Percentiles rank a stretch among this genome's conserved stretches.
phyloP scores from a whole-genome alignment of 1,284 basidiomycete genomes.

The Ceratobasidium papillatum region DNA sequence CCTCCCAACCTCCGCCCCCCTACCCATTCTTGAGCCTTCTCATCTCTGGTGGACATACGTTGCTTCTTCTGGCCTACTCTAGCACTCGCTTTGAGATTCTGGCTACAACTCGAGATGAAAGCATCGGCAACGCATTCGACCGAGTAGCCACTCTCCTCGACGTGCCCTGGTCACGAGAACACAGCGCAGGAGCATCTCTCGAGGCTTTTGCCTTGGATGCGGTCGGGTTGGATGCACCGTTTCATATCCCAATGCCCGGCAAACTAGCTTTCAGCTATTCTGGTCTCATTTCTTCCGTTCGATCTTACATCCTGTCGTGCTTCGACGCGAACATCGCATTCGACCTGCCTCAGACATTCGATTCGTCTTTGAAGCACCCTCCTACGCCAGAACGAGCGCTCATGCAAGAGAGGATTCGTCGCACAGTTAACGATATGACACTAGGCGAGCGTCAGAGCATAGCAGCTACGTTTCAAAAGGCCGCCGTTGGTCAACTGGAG shows the following conservation, averaged over 20 bases:
- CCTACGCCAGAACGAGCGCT: slow-evolving; percentile 25
- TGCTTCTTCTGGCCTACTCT: slow-evolving; percentile 78
- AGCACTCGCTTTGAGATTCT: slow-evolving; percentile 71
- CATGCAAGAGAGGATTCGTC: slow-evolving; percentile 42
- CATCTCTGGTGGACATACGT: slow-evolving; percentile 90
- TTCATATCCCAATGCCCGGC: slow-evolving; percentile 64
- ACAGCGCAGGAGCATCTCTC: slow-evolving; percentile 78
- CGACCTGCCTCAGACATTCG: neutral
- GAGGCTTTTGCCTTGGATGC: slow-evolving; percentile 63
- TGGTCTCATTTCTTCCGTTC: slow-evolving; percentile 71
- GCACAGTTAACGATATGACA: slow-evolving; percentile 33
- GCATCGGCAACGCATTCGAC: slow-evolving; percentile 80
- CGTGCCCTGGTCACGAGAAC: slow-evolving; percentile 63
- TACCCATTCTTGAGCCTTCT: slow-evolving; percentile 91
- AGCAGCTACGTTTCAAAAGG: slow-evolving; percentile 75
- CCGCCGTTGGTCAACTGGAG: slow-evolving; percentile 76
- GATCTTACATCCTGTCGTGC: slow-evolving; percentile 44
- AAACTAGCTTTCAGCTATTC: slow-evolving; percentile 78
- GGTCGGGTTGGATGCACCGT: slow-evolving; percentile 49
- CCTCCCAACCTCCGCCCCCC: slow-evolving; percentile 64
- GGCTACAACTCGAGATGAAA: slow-evolving; percentile 78
- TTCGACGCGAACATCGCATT: slow-evolving; percentile 9
- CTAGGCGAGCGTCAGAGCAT: slow-evolving; percentile 52
- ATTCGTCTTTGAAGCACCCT: slow-evolving; percentile 18
- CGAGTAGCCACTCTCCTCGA: slow-evolving; percentile 75